Evolutionary conservation across 2,329 filamentous ascomycete genomes (phyloP).

Genomic region (Hypoxylon sp.): DNA sequence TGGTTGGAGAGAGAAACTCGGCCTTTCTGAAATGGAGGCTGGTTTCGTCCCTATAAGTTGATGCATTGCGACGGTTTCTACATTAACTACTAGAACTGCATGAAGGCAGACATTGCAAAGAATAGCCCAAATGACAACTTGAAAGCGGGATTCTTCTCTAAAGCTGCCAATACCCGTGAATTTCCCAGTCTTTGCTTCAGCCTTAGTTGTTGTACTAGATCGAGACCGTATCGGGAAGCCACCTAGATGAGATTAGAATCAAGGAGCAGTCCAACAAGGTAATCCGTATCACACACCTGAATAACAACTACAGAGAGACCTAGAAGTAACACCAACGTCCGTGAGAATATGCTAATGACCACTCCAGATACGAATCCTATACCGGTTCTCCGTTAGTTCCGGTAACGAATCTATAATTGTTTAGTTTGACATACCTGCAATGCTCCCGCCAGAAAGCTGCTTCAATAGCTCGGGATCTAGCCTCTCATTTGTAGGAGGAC

Average conservation of each 20-base stretch:
- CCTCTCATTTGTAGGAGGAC: slow-evolving; percentile 33
- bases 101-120: slow-evolving; percentile 78
- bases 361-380: slow-evolving; percentile 75
- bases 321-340: slow-evolving; percentile 76
- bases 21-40: slow-evolving; percentile 62
- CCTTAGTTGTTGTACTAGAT: slow-evolving; percentile 53
- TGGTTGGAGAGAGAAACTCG: slow-evolving; percentile 93
- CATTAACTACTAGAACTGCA: slow-evolving; percentile 58
- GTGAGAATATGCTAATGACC: slow-evolving; percentile 78
- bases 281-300: slow-evolving; percentile 64
- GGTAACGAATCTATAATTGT: not conserved
- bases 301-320: slow-evolving; percentile 74
- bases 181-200: slow-evolving; percentile 54
- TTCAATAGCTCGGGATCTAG: slow-evolving; percentile 58
- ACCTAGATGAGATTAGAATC: slow-evolving; percentile 46
- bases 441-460: slow-evolving; percentile 69
- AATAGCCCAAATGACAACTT: slow-evolving; percentile 79
- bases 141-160: slow-evolving; percentile 73
- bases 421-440: slow-evolving; percentile 60
- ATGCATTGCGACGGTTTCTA: slow-evolving; percentile 20
- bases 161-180: slow-evolving; percentile 62
- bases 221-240: slow-evolving; percentile 54
- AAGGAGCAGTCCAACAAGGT: not conserved
- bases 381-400: slow-evolving; percentile 3
- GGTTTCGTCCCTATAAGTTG: slow-evolving; percentile 5